Conservation (phyloP, 495 filamentous ascomycete genomes). For the Hypoxylon cercidicola region DNA sequence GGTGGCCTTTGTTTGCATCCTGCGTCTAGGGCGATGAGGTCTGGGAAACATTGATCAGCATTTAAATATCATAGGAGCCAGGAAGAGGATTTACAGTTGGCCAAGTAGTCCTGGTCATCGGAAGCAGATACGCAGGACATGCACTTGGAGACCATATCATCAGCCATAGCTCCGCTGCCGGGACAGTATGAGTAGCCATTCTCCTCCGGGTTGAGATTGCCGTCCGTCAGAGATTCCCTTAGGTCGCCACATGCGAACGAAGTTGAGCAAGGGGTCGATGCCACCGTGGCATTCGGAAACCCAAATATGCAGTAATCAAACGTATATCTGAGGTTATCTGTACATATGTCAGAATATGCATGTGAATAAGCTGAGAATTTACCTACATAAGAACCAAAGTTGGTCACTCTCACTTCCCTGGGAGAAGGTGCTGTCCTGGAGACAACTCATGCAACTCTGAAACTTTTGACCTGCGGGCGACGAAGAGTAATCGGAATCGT, state of each 20-base stretch:
- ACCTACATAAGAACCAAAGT: slow-evolving; percentile 64
- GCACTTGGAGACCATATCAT: slow-evolving; percentile 46
- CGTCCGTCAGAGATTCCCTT: slow-evolving; percentile 43
- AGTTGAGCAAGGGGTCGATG: slow-evolving; percentile 55
- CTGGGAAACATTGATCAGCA: slow-evolving; percentile 46
- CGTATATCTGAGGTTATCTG: slow-evolving; percentile 60
- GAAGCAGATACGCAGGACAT: slow-evolving; percentile 52
- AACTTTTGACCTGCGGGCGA: slow-evolving; percentile 55
- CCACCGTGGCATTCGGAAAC: slow-evolving; percentile 55
- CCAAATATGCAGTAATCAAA: slow-evolving; percentile 58
- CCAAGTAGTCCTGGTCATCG: slow-evolving; percentile 50
- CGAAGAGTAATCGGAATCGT: slow-evolving; percentile 51
- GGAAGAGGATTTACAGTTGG: slow-evolving; percentile 49
- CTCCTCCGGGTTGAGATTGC: slow-evolving; percentile 45
- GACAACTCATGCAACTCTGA: slow-evolving; percentile 60
- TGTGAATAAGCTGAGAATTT: background rate
- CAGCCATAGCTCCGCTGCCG: slow-evolving; percentile 44
- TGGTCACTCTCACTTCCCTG: slow-evolving; percentile 59
- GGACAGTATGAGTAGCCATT: slow-evolving; percentile 54
- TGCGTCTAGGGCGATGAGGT: slow-evolving; percentile 57
- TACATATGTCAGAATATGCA: slow-evolving; percentile 29
- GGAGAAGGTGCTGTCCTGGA: slow-evolving; percentile 59
- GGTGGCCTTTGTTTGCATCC: slow-evolving; percentile 60
- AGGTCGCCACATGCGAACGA: slow-evolving; percentile 54
- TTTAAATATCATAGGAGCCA: background rate